Conservation (phyloP, 192 early-diverging fungal species). For the Coemansia erecta region DNA sequence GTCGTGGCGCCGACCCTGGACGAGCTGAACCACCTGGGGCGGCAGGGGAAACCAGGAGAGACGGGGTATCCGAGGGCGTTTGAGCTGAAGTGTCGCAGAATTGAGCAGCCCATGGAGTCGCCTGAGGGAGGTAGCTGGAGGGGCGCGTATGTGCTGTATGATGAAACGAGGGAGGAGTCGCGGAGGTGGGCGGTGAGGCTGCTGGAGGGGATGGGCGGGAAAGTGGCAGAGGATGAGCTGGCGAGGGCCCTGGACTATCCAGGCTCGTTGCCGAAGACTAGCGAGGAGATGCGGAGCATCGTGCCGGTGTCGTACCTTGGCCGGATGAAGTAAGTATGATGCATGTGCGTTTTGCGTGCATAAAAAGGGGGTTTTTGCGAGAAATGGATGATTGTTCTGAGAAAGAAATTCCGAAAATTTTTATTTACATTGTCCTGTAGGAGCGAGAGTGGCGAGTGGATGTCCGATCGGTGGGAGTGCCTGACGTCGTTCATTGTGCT, state of each 20-base stretch:
- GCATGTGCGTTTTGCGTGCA: not conserved
- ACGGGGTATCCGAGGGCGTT: conserved; percentile 33
- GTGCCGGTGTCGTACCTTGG: conserved; percentile 47
- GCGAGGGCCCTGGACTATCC: conserved; percentile 41
- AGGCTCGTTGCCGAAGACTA: conserved; percentile 31
- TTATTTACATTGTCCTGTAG: conserved; percentile 11
- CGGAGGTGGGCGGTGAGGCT: conserved; percentile 13
- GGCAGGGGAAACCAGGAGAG: conserved; percentile 3
- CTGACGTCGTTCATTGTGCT: conserved; percentile 46
- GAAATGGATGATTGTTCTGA: too few species aligned
- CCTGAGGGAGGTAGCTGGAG: conserved; percentile 40
- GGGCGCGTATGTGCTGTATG: conserved; percentile 40
- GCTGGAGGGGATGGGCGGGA: conserved; percentile 8
- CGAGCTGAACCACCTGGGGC: not conserved
- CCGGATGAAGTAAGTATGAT: conserved; percentile 42
- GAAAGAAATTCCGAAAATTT: too few species aligned
- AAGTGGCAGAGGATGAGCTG: conserved; percentile 29
- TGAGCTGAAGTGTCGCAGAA: conserved; percentile 23
- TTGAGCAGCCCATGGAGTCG: conserved; percentile 22
- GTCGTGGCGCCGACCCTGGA: not conserved
- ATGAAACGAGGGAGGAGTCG: conserved; percentile 34
- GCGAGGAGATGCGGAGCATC: conserved; percentile 27
- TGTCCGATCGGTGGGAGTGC: conserved; percentile 48
- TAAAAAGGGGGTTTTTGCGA: too few species aligned
- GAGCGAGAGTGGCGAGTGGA: conserved; percentile 48